phyloP scores from a whole-genome alignment of 306 rosid genomes.

The Canavalia ensiformis region DNA sequence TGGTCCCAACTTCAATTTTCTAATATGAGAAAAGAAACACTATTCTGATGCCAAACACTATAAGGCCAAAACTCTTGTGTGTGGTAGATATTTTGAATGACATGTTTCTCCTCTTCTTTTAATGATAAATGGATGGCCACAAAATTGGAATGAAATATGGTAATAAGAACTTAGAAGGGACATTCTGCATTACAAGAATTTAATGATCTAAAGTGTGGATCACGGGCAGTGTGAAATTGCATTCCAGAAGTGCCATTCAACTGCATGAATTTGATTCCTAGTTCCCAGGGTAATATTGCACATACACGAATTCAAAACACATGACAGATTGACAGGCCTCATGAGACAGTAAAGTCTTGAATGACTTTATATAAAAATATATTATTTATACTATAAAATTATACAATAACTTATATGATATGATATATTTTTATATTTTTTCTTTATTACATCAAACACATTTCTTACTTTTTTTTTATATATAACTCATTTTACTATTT shows the following conservation, averaged over 20 bases:
- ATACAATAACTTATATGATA: no score
- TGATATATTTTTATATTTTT: no score
- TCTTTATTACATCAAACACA: no score
- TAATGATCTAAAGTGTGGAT: slow-evolving; percentile 20
- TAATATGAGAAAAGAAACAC: neutral
- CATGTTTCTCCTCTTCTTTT: neutral
- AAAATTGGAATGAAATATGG: neutral
- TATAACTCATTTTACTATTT: neutral
- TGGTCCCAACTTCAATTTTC: slow-evolving; percentile 23
- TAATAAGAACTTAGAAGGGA: slow-evolving; percentile 2
- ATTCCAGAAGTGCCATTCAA: slow-evolving; percentile 18
- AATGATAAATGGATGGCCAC: neutral
- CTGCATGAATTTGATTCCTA: slow-evolving; percentile 27
- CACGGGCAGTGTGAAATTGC: neutral
- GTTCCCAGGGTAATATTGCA: slow-evolving; percentile 37
- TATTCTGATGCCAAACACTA: slow-evolving; percentile 21
- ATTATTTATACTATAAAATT: no score
- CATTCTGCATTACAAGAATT: slow-evolving; percentile 6
- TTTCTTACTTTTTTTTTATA: no score
- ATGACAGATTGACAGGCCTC: slow-evolving; percentile 21
- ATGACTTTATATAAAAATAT: neutral
- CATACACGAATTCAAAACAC: slow-evolving; percentile 32
- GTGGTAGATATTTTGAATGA: neutral
- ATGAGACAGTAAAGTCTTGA: neutral
- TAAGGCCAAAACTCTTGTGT: slow-evolving; percentile 24